Conservation (phyloP, 116 monocot genomes). For the Phalaenopsis hybrid region DNA sequence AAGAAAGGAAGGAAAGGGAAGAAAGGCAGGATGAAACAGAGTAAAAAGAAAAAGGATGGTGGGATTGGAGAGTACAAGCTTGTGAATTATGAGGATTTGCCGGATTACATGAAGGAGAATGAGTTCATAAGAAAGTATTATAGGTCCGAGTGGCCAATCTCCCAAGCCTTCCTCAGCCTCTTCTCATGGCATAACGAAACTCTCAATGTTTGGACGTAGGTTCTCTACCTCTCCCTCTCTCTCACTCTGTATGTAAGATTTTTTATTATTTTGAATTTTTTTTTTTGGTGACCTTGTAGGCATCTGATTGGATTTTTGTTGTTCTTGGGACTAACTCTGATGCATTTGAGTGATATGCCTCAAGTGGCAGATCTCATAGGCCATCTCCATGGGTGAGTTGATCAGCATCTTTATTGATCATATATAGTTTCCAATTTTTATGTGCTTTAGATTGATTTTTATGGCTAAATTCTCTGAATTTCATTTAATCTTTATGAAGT, state of each 20-base stretch:
- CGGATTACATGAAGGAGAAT: conserved; percentile 67
- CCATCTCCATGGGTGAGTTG: conserved; percentile 37
- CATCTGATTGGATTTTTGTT: conserved; percentile 75
- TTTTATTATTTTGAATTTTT: no score
- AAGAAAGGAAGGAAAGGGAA: conserved; percentile 7
- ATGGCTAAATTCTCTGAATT: neutral
- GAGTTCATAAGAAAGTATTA: conserved; percentile 46
- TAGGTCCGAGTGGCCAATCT: conserved; percentile 51
- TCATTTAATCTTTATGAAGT: neutral
- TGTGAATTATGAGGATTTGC: conserved; percentile 44
- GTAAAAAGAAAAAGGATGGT: neutral
- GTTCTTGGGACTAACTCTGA: conserved; percentile 63
- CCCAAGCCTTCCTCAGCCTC: conserved; percentile 40
- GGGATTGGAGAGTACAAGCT: conserved; percentile 2
- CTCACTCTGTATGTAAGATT: no score
- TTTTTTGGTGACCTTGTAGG: conserved; percentile 19
- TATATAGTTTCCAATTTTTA: neutral
- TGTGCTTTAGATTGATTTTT: no score
- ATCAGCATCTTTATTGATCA: neutral
- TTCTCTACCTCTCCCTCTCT: neutral
- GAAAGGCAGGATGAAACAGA: neutral
- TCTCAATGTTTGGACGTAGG: conserved; percentile 58
- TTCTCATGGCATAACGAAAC: conserved; percentile 75
- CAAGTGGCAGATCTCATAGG: conserved; percentile 41
- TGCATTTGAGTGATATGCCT: conserved; percentile 51